Base-by-base conservation (phyloP, 2,329 filamentous ascomycete species). In the Trichoderma gracile region DNA sequence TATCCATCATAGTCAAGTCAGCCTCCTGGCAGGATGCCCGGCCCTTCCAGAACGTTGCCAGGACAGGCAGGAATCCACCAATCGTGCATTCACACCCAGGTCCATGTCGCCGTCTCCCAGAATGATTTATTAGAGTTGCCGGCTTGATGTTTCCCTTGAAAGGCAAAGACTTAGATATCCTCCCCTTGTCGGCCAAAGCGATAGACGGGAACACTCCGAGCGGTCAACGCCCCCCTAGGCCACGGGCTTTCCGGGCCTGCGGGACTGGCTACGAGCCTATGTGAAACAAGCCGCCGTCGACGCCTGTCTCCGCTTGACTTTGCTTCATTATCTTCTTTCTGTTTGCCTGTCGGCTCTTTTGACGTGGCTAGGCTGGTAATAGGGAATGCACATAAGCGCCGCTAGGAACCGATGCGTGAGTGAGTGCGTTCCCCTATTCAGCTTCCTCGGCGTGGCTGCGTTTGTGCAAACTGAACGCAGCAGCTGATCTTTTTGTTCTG, bases 1-100 rank as follows among this genome's bases (percentile, higher is more conserved):
- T 40, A 23, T 45, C 58, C 23, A 25, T 14, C 55, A 23, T 2
- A 25, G 4, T 30, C 33, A 55, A 33, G 58, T 61, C 47, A 61
- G 58, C 58, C 58, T 61, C 58, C 58, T 61, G 43, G 43, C 38
- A 25, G 45, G 47, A 23, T 38, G 33, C 56, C 45, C 21, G 42
- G 47, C 17, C 23, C 58, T 61, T 53, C 46, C 47, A 53, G 47
- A 61, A 53, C 38, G 45, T 53, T 53, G 38, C 58, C 27, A 21
- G 21, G 23, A 50, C 30, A 19, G 45, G 54, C 30, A 14, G 19
- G 30, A 53, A 25, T 27, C 14, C n/a, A 17, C n/a, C 5, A n/a
- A 17, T n/a, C 17, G 14, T 52, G 27, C 12, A 19, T 52, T n/a
- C 17, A 33, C 19, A 8, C 3, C 49, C n/a, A 17, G 27, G 49